phyloP scores from a whole-genome alignment of 805 yeast species.

The Metschnikowia santaceciliae region DNA sequence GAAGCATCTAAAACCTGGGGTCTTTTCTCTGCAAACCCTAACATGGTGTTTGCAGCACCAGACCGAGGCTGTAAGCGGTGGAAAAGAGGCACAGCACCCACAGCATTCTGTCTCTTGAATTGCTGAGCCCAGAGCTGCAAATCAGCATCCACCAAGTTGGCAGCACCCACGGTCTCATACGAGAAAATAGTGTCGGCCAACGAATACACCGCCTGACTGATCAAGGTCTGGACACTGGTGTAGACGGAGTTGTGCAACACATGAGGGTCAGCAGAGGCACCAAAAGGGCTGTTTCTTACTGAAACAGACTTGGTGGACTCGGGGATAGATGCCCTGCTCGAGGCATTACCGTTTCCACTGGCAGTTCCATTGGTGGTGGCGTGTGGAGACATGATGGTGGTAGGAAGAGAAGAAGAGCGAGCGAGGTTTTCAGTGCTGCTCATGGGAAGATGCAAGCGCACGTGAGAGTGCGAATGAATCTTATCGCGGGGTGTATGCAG shows the following conservation, averaged over 20 bases:
- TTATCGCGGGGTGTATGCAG: not conserved
- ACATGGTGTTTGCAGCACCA: constrained; percentile 77
- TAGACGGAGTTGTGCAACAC: constrained; percentile 46
- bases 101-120: constrained; percentile 46
- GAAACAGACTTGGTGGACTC: constrained; percentile 10
- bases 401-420: not conserved
- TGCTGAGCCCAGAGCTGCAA: constrained; percentile 56
- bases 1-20: constrained; percentile 15
- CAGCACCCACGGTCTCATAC: constrained; percentile 56
- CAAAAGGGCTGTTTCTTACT: constrained; percentile 47
- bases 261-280: constrained; percentile 54
- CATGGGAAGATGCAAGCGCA: constrained; percentile 12
- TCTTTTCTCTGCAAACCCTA: constrained; percentile 53
- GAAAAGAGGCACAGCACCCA: constrained; percentile 57
- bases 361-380: constrained; percentile 1
- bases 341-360: not conserved
- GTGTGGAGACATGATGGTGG: constrained; percentile 11
- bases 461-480: constrained; percentile 9
- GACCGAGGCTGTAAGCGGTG: constrained; percentile 66
- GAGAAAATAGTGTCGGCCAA: constrained; percentile 55
- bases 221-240: constrained; percentile 52
- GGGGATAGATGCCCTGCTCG: constrained; percentile 6
- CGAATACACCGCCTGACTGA: constrained; percentile 53
- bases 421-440: not conserved
- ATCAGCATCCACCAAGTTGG: constrained; percentile 56